Conservation (phyloP, 2,329 filamentous ascomycete genomes). For the Arthrobotrys entomopaga region DNA sequence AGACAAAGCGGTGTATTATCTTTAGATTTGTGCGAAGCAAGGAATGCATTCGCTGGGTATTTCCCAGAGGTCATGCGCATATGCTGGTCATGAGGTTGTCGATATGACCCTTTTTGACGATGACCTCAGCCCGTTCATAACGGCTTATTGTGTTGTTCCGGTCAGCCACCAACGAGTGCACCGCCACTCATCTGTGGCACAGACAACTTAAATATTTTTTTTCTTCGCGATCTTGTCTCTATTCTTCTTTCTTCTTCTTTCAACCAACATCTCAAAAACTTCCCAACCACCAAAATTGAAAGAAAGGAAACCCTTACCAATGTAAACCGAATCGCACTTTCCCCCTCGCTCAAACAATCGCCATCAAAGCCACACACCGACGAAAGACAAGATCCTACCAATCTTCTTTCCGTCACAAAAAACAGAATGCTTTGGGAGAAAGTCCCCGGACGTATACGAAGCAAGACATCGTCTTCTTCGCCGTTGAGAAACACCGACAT, state of each 20-base stretch:
- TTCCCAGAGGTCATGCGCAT: too few relatives aligned
- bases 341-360: slow-evolving; percentile 99
- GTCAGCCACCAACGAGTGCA: slow-evolving; percentile 34
- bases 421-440: slow-evolving; percentile 92
- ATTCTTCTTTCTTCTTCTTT: slow-evolving; percentile 8
- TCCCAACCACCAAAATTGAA: slow-evolving; percentile 13
- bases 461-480: slow-evolving; percentile 61
- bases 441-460: slow-evolving; percentile 90
- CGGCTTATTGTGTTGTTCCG: neutral
- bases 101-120: neutral
- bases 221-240: slow-evolving; percentile 2
- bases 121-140: too few relatives aligned
- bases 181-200: slow-evolving; percentile 2
- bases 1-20: too few relatives aligned
- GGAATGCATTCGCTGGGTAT: too few relatives aligned
- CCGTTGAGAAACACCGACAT: slow-evolving; percentile 99
- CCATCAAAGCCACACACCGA: slow-evolving; percentile 94
- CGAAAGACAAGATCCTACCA: slow-evolving; percentile 74
- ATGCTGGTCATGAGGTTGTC: too few relatives aligned
- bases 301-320: slow-evolving; percentile 3
- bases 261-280: slow-evolving; percentile 33
- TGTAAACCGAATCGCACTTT: slow-evolving; percentile 4
- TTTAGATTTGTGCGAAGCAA: too few relatives aligned
- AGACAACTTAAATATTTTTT: slow-evolving; percentile 20
- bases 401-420: slow-evolving; percentile 58